Evolutionary conservation across 352 stramenopile genomes (phyloP), one percentile per base, ranked within the genome.

Genomic region (Phytophthora aleatoria): DNA sequence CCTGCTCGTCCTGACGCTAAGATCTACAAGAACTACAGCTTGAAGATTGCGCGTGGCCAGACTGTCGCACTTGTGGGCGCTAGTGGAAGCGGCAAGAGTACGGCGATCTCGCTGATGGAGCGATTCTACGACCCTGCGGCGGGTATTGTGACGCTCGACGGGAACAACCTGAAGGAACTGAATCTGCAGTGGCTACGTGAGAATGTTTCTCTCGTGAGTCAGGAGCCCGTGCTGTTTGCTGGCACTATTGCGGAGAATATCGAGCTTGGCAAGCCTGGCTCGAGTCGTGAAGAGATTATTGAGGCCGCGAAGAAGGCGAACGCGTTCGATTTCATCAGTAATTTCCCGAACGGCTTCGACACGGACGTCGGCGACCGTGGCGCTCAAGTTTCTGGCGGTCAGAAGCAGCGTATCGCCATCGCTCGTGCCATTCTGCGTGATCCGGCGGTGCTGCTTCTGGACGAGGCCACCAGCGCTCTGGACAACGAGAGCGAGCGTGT

Each of bases 341-440:
- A 68, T 16, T 77, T 77, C 44, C 69, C 65, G 3, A 55, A 53
- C 24, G 69, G 69, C 16, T 77, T 77, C 13, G 69, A 77, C 42
- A 77, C 69, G 27, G 69, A 77, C 20, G 69, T 77, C 1, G 69
- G 69, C 1, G 69, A 77, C 33, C 69, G 65, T 16, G 69, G 69
- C 3, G 69, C 69, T 16, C 69, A 77, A 52, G 69, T 77, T 36
- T 77, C 69, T 26, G 69, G 69, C 2, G 65, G 69, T 20, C 69
- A 77, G 56, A 77, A 77, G 60, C 69, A 77, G 43, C 69, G 69
- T 24, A 77, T 77, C 35, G 69, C 69, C 30, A 77, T 77, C 36
- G 69, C 69, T 26, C 60, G 69, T 30, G 69, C 69, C 26, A 77
- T 77, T 10, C 41, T 77, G 24, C 53, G 65, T 27, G 65, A 77